Base-by-base conservation (phyloP, 2,329 filamentous ascomycete genomes). In the Penicillium sp. region DNA sequence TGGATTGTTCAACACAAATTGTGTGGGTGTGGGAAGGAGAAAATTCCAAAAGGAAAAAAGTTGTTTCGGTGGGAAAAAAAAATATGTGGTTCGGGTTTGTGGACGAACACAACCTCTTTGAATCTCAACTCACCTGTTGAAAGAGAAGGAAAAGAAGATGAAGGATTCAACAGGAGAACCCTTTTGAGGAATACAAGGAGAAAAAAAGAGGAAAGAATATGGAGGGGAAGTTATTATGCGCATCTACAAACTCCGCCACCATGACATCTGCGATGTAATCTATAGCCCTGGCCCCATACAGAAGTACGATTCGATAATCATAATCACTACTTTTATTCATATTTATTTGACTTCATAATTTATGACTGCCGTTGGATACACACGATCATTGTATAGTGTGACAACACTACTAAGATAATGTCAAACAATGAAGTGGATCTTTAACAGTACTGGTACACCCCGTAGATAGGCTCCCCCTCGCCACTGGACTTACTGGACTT, bases 61-160 rank as follows among this genome's bases (percentile, higher is more conserved):
- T 60, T 58, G 48, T 54, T 63, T 63, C 57, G 55, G 63, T 59
- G 56, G 60, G 58, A 62, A 65, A 61, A 62, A 59, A 58, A 57
- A 48, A 31, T 39, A 26, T 31, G 27, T 48, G 39, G 39, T 41
- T 58, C 41, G 59, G 60, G 55, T 57, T 58, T 60, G 62, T 57
- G 55, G 60, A 57, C n/a, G 52, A 60, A 55, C 19, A 52, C 19
- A 39, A 14, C 26, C n/a, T 35, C 33, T 29, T 47, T 51, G n/a
- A 14, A 52, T 47, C 35, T 19, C 54, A 54, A 54, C 39, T 48
- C 33, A 60, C 57, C 56, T 33, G 2, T 19, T 16, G 8, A 14
- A 46, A 29, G 16, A 27, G 14, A 31, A 21, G 19, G 3, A 31
- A 31, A 21, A 3, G 4, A 21, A 19, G 11, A 39, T 33, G 3